These are phyloP conservation scores for Helichrysum umbraculigerum DNA, from an alignment of 129 eudicot species.

Conservation along the genomic window DNA sequence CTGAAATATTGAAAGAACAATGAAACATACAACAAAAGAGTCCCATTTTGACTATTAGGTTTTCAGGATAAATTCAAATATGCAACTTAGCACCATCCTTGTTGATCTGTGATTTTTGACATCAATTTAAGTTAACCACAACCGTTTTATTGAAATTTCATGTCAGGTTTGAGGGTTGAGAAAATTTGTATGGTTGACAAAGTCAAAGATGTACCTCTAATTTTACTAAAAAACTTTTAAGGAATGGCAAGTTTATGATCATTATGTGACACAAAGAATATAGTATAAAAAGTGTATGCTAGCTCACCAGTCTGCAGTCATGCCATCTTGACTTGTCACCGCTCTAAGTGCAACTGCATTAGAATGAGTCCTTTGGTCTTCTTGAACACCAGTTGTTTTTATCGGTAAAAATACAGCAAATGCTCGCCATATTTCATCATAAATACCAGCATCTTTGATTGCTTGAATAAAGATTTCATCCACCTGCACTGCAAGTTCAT, in stretches of 20 bases:
- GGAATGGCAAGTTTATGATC: neutral
- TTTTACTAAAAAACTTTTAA: neutral
- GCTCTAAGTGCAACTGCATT: slow-evolving; percentile 52
- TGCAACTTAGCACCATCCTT: neutral
- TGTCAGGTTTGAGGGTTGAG: neutral
- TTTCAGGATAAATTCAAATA: neutral
- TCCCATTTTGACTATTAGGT: neutral
- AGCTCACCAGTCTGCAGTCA: slow-evolving; percentile 81
- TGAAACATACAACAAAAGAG: neutral
- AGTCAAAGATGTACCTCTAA: slow-evolving; percentile 9
- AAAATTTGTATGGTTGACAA: slow-evolving; percentile 4
- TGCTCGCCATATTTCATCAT: slow-evolving; percentile 95
- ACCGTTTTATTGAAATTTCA: neutral
- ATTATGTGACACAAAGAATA: neutral
- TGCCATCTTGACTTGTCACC: slow-evolving; percentile 93
- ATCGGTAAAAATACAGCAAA: slow-evolving; percentile 80
- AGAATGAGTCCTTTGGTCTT: slow-evolving; percentile 75
- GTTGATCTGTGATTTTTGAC: neutral
- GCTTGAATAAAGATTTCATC: slow-evolving; percentile 93
- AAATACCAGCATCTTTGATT: slow-evolving; percentile 83
- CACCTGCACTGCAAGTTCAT: slow-evolving; percentile 37
- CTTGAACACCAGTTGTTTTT: slow-evolving; percentile 89
- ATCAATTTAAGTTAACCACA: neutral
- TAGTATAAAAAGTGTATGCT: neutral
- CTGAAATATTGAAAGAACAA: slow-evolving; percentile 26